Evolutionary conservation across 805 yeast species (phyloP).

Genomic region (Cyberlindnera maclurae): DNA sequence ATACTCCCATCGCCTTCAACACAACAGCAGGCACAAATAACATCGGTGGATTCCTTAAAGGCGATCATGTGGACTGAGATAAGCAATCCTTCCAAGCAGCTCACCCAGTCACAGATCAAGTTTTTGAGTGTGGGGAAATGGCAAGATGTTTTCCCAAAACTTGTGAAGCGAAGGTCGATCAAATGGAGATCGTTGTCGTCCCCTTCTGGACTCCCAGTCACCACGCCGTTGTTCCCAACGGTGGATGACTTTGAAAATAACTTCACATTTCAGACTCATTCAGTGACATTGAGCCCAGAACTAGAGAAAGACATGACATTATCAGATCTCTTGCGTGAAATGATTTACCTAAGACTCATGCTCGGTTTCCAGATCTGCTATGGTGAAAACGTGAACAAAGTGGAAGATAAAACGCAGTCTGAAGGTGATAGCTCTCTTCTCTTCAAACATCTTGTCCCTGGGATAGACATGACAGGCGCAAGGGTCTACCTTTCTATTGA

Average conservation of each 20-base stretch:
- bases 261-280: constrained; percentile 79
- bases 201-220: constrained; percentile 87
- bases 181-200: constrained; percentile 92
- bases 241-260: constrained; percentile 59
- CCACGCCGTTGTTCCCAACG: constrained; percentile 73
- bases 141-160: constrained; percentile 82
- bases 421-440: constrained; percentile 48
- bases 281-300: constrained; percentile 56
- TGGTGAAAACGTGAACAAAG: constrained; percentile 57
- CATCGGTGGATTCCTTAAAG: constrained; percentile 17
- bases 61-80: constrained; percentile 50
- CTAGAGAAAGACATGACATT: constrained; percentile 46
- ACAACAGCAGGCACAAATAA: constrained; percentile 10
- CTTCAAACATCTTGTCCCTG: constrained; percentile 46
- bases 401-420: constrained; percentile 55
- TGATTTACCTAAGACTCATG: constrained; percentile 76
- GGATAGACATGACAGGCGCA: constrained; percentile 41
- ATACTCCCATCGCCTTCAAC: constrained; percentile 6
- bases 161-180: constrained; percentile 56
- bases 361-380: constrained; percentile 88
- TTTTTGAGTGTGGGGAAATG: constrained; percentile 73
- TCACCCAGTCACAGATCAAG: constrained; percentile 45
- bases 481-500: constrained; percentile 71
- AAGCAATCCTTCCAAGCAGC: constrained; percentile 70
- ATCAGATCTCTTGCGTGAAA: constrained; percentile 68